These are phyloP conservation scores for Aulographum hederae DNA, from an alignment of 2,329 filamentous ascomycete species.

Conservation along the genomic window DNA sequence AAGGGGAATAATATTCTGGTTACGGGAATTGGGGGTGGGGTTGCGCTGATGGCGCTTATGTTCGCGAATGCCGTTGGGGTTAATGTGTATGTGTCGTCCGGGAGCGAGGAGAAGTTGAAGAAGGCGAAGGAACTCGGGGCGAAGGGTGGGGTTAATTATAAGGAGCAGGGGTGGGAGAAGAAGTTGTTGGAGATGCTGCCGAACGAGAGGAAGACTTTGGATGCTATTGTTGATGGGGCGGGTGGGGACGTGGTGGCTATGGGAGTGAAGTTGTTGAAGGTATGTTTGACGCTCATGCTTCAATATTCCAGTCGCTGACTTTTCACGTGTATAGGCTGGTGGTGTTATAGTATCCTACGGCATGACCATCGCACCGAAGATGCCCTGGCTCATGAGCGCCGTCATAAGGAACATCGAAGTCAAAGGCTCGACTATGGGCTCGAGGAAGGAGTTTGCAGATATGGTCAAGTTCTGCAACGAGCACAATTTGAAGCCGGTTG, in stretches of 20 bases:
- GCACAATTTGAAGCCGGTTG: constrained; percentile 56
- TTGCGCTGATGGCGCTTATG: constrained; percentile 64
- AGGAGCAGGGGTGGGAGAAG: constrained; percentile 63
- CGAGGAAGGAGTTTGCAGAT: constrained; percentile 69
- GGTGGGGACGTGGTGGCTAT: constrained; percentile 68
- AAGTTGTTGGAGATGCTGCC: constrained; percentile 46
- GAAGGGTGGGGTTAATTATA: constrained; percentile 67
- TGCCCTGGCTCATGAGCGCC: constrained; percentile 71
- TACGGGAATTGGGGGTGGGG: constrained; percentile 85
- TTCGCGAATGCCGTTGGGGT: constrained; percentile 61
- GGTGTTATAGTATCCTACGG: constrained; percentile 78
- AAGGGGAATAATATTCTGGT: constrained; percentile 60
- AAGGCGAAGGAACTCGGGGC: constrained; percentile 58
- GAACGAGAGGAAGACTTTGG: constrained; percentile 47
- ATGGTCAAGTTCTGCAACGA: constrained; percentile 70
- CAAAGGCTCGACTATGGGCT: constrained; percentile 79
- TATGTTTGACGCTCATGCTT: constrained; percentile 10
- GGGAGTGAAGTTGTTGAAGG: constrained; percentile 49
- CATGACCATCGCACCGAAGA: constrained; percentile 74
- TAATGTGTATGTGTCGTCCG: constrained; percentile 67
- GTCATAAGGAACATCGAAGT: constrained; percentile 80
- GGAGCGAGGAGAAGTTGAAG: constrained; percentile 55
- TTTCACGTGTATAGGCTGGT: constrained; percentile 31
- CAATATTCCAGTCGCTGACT: not conserved
- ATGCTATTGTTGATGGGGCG: constrained; percentile 79